These are phyloP conservation scores for Sporisorium scitamineum DNA, from an alignment of 1,284 basidiomycete genomes.

Conservation along the genomic window DNA sequence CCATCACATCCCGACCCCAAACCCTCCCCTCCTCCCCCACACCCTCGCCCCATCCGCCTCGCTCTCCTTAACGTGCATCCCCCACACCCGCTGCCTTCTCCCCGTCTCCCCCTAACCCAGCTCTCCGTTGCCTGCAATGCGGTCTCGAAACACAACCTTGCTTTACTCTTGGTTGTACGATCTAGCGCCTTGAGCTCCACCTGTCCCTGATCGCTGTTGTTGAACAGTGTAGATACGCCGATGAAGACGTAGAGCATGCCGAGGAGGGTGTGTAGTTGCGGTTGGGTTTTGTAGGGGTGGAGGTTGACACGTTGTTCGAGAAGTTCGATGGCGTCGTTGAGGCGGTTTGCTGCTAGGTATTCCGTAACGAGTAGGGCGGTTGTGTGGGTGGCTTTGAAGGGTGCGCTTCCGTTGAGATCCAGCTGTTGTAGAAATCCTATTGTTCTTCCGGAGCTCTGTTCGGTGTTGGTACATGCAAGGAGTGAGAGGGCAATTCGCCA, in stretches of 20 bases:
- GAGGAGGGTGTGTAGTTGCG: constrained; percentile 21
- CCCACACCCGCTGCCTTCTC: constrained; percentile 30
- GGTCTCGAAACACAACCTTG: constrained; percentile 25
- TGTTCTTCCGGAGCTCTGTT: background rate
- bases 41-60: constrained; percentile 4
- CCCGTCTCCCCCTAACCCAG: constrained; percentile 9
- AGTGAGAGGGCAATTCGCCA: constrained; percentile 9
- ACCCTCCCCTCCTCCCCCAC: constrained; percentile 1
- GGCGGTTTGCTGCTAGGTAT: constrained; percentile 13
- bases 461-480: background rate
- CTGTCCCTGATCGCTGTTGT: background rate
- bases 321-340: constrained; percentile 36
- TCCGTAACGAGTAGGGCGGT: constrained; percentile 20
- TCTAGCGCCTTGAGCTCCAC: constrained; percentile 21
- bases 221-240: constrained; percentile 13
- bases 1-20: constrained; percentile 20
- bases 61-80: constrained; percentile 11
- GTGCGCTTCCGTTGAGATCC: constrained; percentile 11
- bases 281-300: constrained; percentile 30
- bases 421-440: constrained; percentile 13
- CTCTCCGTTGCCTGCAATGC: constrained; percentile 9
- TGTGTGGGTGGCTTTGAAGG: constrained; percentile 20
- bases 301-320: constrained; percentile 30
- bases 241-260: constrained; percentile 42
- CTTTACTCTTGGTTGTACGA: constrained; percentile 22